Conservation (phyloP, 371 early-diverging fungal species). For the Batkoa obscura region DNA sequence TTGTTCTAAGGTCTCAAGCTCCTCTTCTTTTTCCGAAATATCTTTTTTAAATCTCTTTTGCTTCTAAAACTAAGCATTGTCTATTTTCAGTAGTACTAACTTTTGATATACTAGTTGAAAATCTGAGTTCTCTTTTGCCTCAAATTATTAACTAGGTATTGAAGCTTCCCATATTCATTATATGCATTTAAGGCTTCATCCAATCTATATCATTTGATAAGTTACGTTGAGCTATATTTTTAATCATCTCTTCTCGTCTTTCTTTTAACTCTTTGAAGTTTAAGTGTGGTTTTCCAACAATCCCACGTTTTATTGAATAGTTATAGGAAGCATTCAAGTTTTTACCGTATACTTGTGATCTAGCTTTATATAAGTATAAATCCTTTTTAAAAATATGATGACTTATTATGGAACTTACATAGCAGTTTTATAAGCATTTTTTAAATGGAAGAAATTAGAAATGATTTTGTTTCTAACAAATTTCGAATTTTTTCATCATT, state of each 20-base stretch:
- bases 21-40: constrained; percentile 17
- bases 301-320: too few relatives aligned
- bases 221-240: constrained; percentile 7
- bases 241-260: not conserved
- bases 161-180: not conserved
- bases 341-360: too few relatives aligned
- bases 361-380: too few relatives aligned
- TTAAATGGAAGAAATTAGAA: too few relatives aligned
- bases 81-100: constrained; percentile 4
- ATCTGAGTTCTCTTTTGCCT: not conserved
- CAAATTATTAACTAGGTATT: not conserved
- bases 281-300: not conserved
- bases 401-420: too few relatives aligned
- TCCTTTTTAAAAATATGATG: too few relatives aligned
- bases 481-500: too few relatives aligned
- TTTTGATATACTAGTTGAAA: not conserved
- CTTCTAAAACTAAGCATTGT: constrained; percentile 14
- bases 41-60: constrained; percentile 22
- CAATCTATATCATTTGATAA: constrained; percentile 1
- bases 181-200: not conserved
- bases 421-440: too few relatives aligned
- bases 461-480: too few relatives aligned
- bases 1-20: constrained; percentile 17
- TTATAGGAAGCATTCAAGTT: too few relatives aligned
- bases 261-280: constrained; percentile 7